Conservation (phyloP, 148 eudicot species). For the Euryodendron excelsum region DNA sequence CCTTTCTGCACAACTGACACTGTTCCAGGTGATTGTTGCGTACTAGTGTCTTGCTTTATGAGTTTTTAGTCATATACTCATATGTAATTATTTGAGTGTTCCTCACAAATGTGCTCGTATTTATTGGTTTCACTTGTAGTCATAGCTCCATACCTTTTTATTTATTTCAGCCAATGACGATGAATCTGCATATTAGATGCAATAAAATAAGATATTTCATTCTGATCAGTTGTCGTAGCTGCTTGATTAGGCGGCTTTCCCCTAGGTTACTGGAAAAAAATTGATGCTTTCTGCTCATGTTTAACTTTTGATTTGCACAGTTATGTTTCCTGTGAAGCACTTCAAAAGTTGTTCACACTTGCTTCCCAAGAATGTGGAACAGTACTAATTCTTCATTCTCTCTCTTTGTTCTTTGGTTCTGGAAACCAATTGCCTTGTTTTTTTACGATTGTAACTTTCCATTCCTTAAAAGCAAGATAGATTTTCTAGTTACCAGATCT, state of each 20-base stretch:
- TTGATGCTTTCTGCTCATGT: not conserved
- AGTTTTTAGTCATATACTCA: not conserved
- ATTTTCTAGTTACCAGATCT: too few species aligned
- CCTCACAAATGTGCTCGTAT: not conserved
- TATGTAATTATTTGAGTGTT: not conserved
- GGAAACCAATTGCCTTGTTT: too few species aligned
- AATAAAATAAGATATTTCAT: not conserved
- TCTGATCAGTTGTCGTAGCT: not conserved
- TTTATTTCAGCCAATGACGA: not conserved
- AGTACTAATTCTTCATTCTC: not conserved
- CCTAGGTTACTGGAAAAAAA: not conserved
- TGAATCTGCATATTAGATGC: not conserved
- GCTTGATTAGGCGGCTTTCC: not conserved
- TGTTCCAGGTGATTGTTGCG: conserved; percentile 57
- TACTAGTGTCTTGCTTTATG: conserved; percentile 5
- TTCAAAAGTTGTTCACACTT: not conserved
- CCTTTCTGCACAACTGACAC: conserved; percentile 81
- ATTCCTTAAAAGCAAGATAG: too few species aligned
- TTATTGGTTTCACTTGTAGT: not conserved
- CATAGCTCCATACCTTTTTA: not conserved
- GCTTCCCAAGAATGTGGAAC: not conserved
- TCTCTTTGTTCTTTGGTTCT: not conserved
- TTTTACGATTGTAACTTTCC: too few species aligned
- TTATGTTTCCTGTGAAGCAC: not conserved
- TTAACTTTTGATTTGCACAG: not conserved